Conservation (phyloP, 2,329 filamentous ascomycete species). For the Diplocarpon rosae region DNA sequence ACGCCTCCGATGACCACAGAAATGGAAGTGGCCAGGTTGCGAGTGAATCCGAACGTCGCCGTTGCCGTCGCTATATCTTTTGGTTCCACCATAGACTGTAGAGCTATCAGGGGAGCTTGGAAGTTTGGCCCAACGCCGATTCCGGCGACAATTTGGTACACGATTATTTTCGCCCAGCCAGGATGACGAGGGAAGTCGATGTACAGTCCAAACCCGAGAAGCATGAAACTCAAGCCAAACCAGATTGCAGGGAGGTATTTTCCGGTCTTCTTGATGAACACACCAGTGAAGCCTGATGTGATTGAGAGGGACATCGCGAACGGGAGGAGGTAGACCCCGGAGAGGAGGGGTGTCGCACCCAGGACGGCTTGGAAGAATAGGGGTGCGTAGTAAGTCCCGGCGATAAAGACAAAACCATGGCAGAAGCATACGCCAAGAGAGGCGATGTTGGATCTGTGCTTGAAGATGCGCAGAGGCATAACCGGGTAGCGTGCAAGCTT, state of each 20-base stretch:
- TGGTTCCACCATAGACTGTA: conserved; percentile 51
- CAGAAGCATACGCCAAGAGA: conserved; percentile 57
- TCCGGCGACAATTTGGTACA: conserved; percentile 53
- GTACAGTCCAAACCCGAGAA: conserved; percentile 53
- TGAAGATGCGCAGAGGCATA: conserved; percentile 62
- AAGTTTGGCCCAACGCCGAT: conserved; percentile 59
- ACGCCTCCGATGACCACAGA: conserved; percentile 39
- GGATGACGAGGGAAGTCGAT: conserved; percentile 47
- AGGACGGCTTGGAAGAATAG: conserved; percentile 64
- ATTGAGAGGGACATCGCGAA: conserved; percentile 57
- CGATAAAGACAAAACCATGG: conserved; percentile 45
- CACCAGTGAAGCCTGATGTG: conserved; percentile 44
- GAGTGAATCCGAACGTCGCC: conserved; percentile 52
- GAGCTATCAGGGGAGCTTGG: conserved; percentile 55
- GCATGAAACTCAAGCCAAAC: conserved; percentile 45
- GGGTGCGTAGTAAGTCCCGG: conserved; percentile 18
- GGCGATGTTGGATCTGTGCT: conserved; percentile 52
- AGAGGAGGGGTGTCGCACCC: conserved; percentile 46
- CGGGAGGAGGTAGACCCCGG: conserved; percentile 66
- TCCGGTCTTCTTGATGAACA: conserved; percentile 52
- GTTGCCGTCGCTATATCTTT: conserved; percentile 59
- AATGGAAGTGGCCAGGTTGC: conserved; percentile 35
- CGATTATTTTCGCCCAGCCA: conserved; percentile 44
- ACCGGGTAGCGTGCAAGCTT: conserved; percentile 66
- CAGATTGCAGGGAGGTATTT: conserved; percentile 52